phyloP scores from a whole-genome alignment of 768 basidiomycete genomes.

The Tricholoma sp. region DNA sequence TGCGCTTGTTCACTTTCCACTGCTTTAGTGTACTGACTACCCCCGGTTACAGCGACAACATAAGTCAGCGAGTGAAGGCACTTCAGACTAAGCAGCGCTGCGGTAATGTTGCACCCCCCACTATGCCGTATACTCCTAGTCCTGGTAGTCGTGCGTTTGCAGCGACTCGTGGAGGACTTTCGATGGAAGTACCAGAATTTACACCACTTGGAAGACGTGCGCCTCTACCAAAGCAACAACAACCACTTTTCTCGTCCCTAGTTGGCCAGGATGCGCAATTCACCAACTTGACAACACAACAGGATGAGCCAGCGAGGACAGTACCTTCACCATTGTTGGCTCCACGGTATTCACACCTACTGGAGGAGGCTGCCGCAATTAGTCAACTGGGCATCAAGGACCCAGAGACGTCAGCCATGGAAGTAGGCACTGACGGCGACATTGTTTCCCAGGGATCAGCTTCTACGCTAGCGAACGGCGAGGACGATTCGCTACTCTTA shows the following conservation, averaged over 20 bases:
- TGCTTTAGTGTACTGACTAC: slow-evolving; percentile 1
- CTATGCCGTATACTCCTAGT: slow-evolving; percentile 33
- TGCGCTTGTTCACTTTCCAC: slow-evolving; percentile 25
- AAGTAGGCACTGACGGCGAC: neutral
- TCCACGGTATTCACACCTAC: slow-evolving; percentile 52
- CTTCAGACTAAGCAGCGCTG: slow-evolving; percentile 56
- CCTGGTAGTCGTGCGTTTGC: slow-evolving; percentile 4
- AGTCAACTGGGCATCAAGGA: slow-evolving; percentile 16
- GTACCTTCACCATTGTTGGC: slow-evolving; percentile 41
- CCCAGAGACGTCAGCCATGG: neutral
- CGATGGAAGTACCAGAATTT: slow-evolving; percentile 48
- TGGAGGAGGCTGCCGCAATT: slow-evolving; percentile 49
- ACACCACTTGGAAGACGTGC: slow-evolving; percentile 39
- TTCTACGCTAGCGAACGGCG: neutral
- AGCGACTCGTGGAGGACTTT: slow-evolving; percentile 12
- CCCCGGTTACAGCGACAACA: slow-evolving; percentile 35
- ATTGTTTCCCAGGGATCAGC: neutral
- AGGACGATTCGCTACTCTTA: slow-evolving; percentile 1
- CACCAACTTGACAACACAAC: slow-evolving; percentile 20
- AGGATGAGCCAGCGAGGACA: slow-evolving; percentile 14
- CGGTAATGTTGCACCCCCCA: slow-evolving; percentile 54
- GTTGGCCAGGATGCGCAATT: slow-evolving; percentile 27
- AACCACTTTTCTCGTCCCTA: slow-evolving; percentile 15
- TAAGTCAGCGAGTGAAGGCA: slow-evolving; percentile 48
- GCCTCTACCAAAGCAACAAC: slow-evolving; percentile 18